phyloP scores from a whole-genome alignment of 345 rosid species.

The Sonneratia alba region DNA sequence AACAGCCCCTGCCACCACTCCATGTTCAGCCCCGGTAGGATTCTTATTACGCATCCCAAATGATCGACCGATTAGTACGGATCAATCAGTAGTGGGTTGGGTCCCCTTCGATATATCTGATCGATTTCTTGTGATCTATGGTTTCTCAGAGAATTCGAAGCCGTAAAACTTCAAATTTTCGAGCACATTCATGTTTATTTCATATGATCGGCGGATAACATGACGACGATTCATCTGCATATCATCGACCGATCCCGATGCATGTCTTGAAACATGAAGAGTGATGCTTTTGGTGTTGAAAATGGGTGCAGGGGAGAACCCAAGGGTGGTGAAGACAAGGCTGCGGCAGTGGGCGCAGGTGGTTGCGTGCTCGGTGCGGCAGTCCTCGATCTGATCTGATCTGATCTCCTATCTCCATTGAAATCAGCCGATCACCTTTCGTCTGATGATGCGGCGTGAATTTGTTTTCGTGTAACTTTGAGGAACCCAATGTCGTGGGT shows the following conservation, averaged over 20 bases:
- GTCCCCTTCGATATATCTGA: too few relatives aligned
- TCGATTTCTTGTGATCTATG: too few relatives aligned
- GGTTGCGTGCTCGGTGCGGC: slow-evolving; percentile 88
- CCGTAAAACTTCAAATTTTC: too few relatives aligned
- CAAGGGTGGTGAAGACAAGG: slow-evolving; percentile 74
- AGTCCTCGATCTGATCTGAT: slow-evolving; percentile 26
- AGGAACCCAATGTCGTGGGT: not conserved
- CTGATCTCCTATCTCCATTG: not conserved
- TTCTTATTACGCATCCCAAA: not conserved
- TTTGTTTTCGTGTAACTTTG: not conserved
- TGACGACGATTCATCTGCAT: too few relatives aligned
- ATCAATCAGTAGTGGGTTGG: too few relatives aligned
- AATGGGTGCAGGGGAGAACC: slow-evolving; percentile 52
- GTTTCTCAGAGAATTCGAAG: too few relatives aligned
- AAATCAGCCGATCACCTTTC: not conserved
- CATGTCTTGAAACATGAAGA: not conserved
- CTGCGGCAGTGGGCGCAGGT: slow-evolving; percentile 90
- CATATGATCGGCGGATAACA: too few relatives aligned
- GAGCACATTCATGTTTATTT: too few relatives aligned
- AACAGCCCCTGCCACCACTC: slow-evolving; percentile 42
- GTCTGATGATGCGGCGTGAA: not conserved
- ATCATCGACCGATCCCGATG: not conserved
- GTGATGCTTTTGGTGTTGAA: not conserved
- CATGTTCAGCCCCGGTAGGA: slow-evolving; percentile 38
- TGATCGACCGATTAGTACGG: too few relatives aligned